phyloP scores from a whole-genome alignment of 352 stramenopile genomes.

The Peronospora farinosa region DNA sequence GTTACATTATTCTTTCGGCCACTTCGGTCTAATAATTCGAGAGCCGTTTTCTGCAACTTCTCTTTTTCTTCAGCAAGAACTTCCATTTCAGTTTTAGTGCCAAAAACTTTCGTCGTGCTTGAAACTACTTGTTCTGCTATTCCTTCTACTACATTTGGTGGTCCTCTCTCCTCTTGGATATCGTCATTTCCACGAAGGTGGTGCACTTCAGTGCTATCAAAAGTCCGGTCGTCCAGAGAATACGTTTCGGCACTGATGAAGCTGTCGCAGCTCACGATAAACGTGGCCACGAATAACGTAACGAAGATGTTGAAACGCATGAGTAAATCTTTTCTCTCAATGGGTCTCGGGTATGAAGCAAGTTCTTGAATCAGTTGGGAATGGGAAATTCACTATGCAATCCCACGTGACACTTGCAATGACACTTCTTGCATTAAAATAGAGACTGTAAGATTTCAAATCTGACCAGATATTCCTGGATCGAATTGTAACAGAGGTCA shows the following conservation, averaged over 20 bases:
- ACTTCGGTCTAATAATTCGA: no score
- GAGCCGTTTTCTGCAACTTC: no score
- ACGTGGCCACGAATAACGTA: not conserved
- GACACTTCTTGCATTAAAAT: no score
- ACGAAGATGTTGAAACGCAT: conserved; percentile 6
- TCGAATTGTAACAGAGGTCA: no score
- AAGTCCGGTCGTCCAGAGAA: not conserved
- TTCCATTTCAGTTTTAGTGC: no score
- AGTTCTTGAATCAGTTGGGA: not conserved
- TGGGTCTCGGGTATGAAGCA: not conserved
- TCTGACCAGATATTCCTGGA: no score
- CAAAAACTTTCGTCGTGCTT: not conserved
- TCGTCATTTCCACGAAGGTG: not conserved
- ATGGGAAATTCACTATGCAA: not conserved
- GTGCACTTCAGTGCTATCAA: not conserved
- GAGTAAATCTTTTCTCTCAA: not conserved
- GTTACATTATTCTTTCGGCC: no score
- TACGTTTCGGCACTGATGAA: conserved; percentile 1
- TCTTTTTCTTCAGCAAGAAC: no score
- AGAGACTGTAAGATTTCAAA: no score
- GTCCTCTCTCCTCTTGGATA: not conserved
- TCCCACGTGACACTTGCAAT: no score
- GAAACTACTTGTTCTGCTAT: not conserved
- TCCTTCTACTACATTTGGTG: not conserved
- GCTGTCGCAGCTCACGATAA: not conserved